A percentile compares a stretch with the other conserved stretches of the same genome.
These are phyloP conservation scores for Crithidia bombi DNA, from an alignment of 208 protist species.

Conservation along the genomic window DNA sequence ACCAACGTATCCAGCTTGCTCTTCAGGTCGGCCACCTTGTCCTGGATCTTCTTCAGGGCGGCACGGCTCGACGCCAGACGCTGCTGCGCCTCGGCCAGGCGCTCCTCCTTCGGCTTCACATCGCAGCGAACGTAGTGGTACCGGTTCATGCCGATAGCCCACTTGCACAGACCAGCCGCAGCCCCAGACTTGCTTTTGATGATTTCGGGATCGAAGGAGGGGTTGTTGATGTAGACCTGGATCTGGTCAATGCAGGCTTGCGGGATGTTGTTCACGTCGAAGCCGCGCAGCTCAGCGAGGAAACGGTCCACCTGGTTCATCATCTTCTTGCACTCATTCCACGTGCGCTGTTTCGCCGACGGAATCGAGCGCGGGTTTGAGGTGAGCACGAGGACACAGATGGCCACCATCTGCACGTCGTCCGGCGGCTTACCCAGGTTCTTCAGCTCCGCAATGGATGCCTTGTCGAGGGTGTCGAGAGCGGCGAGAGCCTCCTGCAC, in stretches of 20 bases:
- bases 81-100: constrained; percentile 91
- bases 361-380: constrained; percentile 92
- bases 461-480: constrained; percentile 98
- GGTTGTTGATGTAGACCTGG: constrained; percentile 93
- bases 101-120: constrained; percentile 97
- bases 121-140: constrained; percentile 97
- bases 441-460: constrained; percentile 97
- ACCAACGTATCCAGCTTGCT: constrained; percentile 93
- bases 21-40: constrained; percentile 95
- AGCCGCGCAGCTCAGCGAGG: constrained; percentile 92
- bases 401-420: constrained; percentile 95
- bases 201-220: constrained; percentile 89
- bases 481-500: constrained; percentile 95
- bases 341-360: constrained; percentile 90
- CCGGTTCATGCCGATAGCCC: constrained; percentile 96
- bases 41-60: constrained; percentile 94
- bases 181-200: constrained; percentile 95
- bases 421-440: constrained; percentile 96
- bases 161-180: constrained; percentile 97
- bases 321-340: constrained; percentile 97
- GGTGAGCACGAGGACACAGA: constrained; percentile 95
- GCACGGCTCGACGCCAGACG: constrained; percentile 86
- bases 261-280: constrained; percentile 97
- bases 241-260: constrained; percentile 95
- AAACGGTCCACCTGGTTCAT: constrained; percentile 97